These are phyloP conservation scores for Colletotrichum chrysophilum DNA, from an alignment of 2,329 filamentous ascomycete species.

Conservation along the genomic window DNA sequence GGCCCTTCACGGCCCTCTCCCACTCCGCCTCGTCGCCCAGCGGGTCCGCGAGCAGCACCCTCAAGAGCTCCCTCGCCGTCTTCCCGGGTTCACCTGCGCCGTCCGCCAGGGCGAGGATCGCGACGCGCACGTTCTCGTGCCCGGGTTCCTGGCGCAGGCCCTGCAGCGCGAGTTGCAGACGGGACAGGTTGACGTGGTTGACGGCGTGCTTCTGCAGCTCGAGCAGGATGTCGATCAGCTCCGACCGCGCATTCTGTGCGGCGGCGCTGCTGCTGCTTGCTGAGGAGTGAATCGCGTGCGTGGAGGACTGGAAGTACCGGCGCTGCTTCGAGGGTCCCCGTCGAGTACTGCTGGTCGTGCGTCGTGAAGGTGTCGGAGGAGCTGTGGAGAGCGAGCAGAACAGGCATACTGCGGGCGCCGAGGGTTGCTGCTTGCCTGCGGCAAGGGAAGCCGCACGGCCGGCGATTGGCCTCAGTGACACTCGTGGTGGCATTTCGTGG, in stretches of 20 bases:
- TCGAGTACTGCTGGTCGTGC: neutral
- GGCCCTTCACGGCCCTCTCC: conserved; percentile 66
- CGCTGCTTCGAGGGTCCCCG: conserved; percentile 22
- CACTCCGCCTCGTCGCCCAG: conserved; percentile 66
- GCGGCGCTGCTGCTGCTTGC: neutral
- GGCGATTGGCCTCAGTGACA: conserved; percentile 31
- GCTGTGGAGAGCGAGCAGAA: conserved; percentile 22
- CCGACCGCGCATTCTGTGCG: conserved; percentile 43
- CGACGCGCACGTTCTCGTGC: conserved; percentile 62
- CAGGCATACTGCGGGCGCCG: conserved; percentile 9
- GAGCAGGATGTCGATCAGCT: conserved; percentile 64
- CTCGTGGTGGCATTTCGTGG: conserved; percentile 31
- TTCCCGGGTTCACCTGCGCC: conserved; percentile 39
- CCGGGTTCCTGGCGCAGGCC: conserved; percentile 64
- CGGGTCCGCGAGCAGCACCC: conserved; percentile 74
- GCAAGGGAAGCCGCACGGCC: conserved; percentile 19
- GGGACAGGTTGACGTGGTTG: conserved; percentile 69
- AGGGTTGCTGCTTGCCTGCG: conserved; percentile 6
- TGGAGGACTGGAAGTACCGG: conserved; percentile 11
- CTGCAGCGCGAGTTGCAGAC: conserved; percentile 73
- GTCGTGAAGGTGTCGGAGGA: neutral
- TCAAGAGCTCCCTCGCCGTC: conserved; percentile 69
- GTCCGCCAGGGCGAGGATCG: conserved; percentile 55
- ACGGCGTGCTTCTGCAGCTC: conserved; percentile 66
- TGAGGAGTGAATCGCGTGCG: neutral